Evolutionary conservation across 129 eudicot species (phyloP), one percentile per base, ranked within the genome.

Genomic region (Sambucus nigra): DNA sequence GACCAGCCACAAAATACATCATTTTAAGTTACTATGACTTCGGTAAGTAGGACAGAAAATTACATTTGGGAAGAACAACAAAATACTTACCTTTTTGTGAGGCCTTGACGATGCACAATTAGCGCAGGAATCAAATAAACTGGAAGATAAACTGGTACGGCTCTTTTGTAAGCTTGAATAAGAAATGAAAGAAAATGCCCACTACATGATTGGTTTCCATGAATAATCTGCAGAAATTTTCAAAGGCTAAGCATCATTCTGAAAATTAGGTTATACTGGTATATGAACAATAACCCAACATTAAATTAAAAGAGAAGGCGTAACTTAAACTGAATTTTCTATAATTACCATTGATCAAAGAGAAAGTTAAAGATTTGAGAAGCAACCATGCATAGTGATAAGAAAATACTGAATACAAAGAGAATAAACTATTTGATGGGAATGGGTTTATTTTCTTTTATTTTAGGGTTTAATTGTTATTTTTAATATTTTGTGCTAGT

Each of bases 101-200:
- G 84, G 57, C 94, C 95, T 72, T 86, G 84, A 47, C 99, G 99
- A 67, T 92, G 99, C 52, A 92, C 99, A 21, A 92, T 86, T 25
- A 92, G 81, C 55, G 96, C 99, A 59, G 99, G 99, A 61, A 92
- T 80, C 65, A 92, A 63, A 82, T 92, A 92, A 26, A 92, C 99
- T 17, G 99, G 99, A 67, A 92, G 95, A 70, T 92, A 92, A 74
- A 92, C 96, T 21, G 99, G 99, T 17, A 92, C 27, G 49, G 99
- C 99, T 80, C 99, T 82, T 77, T 79, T 86, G 70, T 92, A 92
- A 32, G 94, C 91, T 82, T 86, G 74, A 39, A 82, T 25, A 49
- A 92, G 79, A 72, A 92, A 92, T 24, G 84, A 65, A 75, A 92
- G 13, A 16, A 80, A 80, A 80, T 92, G 99, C 60, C 78, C 68